A percentile compares a stretch with the other conserved stretches of the same genome.
Evolutionary conservation across 345 rosid species (phyloP).

Genomic region (Turritis glabra): DNA sequence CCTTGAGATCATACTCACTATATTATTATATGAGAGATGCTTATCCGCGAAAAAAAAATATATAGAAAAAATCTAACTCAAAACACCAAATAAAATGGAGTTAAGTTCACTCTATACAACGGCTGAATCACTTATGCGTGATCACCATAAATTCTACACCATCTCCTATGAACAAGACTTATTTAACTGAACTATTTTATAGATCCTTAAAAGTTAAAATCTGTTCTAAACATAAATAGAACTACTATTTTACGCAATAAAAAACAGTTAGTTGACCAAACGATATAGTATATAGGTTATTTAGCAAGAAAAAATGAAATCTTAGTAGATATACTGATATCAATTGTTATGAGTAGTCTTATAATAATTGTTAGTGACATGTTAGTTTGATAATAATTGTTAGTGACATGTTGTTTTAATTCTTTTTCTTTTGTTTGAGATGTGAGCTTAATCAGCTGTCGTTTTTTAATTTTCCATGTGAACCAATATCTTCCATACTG

Average conservation of each 20-base stretch:
- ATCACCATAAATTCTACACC: too few species aligned
- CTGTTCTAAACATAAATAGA: neutral
- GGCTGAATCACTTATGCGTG: too few species aligned
- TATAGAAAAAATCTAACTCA: neutral
- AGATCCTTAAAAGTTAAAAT: too few species aligned
- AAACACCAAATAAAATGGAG: too few species aligned
- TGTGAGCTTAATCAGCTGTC: slow-evolving; percentile 23
- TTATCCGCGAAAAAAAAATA: neutral
- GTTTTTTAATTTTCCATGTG: slow-evolving; percentile 28
- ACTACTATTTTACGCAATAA: neutral
- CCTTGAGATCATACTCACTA: too few species aligned
- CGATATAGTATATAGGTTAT: neutral
- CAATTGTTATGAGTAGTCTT: neutral
- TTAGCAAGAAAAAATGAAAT: too few species aligned
- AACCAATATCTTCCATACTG: slow-evolving; percentile 23
- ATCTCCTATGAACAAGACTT: too few species aligned
- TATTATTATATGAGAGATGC: too few species aligned
- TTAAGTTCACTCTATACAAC: too few species aligned
- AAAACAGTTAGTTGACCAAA: neutral
- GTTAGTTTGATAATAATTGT: slow-evolving; percentile 5
- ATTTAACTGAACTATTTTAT: too few species aligned
- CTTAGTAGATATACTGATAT: too few species aligned
- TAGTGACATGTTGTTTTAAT: neutral
- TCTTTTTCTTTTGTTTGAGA: neutral
- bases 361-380: neutral